phyloP scores from a whole-genome alignment of 129 eudicot species.

The Lactuca sativa region DNA sequence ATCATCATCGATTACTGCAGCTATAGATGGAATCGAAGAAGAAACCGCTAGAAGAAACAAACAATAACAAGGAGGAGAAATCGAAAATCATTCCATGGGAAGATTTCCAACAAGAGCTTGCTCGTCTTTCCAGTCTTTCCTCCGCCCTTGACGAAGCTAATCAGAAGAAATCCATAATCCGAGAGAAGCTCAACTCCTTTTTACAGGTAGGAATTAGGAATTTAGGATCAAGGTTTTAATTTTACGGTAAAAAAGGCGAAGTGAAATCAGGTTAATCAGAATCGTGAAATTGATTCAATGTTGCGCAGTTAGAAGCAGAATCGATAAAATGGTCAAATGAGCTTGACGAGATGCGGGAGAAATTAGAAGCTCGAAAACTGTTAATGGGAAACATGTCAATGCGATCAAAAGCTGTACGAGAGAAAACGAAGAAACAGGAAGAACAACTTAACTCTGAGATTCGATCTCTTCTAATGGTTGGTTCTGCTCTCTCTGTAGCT shows the following conservation, averaged over 20 bases:
- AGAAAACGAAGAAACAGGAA: conserved; percentile 62
- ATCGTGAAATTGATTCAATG: conserved; percentile 8
- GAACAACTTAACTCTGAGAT: conserved; percentile 61
- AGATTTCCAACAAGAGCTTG: conserved; percentile 62
- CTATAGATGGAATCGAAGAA: conserved; percentile 36
- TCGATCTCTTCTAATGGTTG: conserved; percentile 56
- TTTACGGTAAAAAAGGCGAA: neutral
- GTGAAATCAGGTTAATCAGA: neutral
- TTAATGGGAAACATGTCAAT: conserved; percentile 64
- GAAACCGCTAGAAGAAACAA: conserved; percentile 11
- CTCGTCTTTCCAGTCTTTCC: conserved; percentile 53
- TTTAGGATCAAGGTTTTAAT: too few relatives aligned
- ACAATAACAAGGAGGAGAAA: conserved; percentile 6
- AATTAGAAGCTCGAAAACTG: conserved; percentile 51
- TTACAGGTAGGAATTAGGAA: conserved; percentile 35
- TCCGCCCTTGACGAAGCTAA: conserved; percentile 59
- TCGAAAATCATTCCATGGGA: conserved; percentile 53
- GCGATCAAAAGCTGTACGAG: conserved; percentile 60
- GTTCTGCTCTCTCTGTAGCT: conserved; percentile 60
- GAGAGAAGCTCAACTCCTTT: conserved; percentile 39
- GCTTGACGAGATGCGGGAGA: conserved; percentile 61
- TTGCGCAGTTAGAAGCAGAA: conserved; percentile 55
- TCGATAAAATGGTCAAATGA: conserved; percentile 49
- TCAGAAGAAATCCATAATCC: conserved; percentile 32
- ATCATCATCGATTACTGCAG: conserved; percentile 1